Base-by-base conservation (phyloP, 345 rosid genomes). In the Syzygium grande region DNA sequence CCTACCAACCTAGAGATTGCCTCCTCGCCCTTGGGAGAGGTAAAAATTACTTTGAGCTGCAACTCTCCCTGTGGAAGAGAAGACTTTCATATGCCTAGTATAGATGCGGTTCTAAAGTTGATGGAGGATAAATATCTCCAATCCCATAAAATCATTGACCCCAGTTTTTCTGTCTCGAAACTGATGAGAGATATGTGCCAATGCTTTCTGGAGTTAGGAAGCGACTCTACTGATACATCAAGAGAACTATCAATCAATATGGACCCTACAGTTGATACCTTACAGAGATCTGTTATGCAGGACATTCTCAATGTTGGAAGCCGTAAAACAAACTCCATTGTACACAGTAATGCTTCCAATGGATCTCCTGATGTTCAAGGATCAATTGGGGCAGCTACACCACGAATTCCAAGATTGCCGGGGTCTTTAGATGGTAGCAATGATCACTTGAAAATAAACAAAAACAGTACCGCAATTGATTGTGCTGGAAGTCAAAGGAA, bases 101-200 rank as follows among this genome's bases (percentile, higher is more conserved):
- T 92, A 89, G 96, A 96, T 87, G 96, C 93, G 59, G 94, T 96
- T 87, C 92, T 94, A 88, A 92, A 92, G 92, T 92, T 90, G 87
- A 92, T 95, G 97, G 95, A 95, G 90, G 96, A 93, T 87, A 94
- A 91, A 89, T 95, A 96, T 92, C 96, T 95, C 86, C 93, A 91
- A 46, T 91, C 97, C 56, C 96, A 95, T 91, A 96, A 94, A 90
- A 93, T 95, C 90, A 61, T 92, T 89, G 98, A 96, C 92, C 96
- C 96, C 55, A 94, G 90, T 88, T 94, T 97, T 91, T 94, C 97
- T 90, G 88, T 95, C 83, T 85, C 84, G n/a, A 92, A 93, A 87
- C 89, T 97, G 90, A 87, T 97, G 94, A 92, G 91, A 89, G 99
- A 96, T 94, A 91, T 95, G 90, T 95, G 96, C 92, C 94, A 94